phyloP scores from a whole-genome alignment of 805 yeast species.

The Komagataella mondaviorum region DNA sequence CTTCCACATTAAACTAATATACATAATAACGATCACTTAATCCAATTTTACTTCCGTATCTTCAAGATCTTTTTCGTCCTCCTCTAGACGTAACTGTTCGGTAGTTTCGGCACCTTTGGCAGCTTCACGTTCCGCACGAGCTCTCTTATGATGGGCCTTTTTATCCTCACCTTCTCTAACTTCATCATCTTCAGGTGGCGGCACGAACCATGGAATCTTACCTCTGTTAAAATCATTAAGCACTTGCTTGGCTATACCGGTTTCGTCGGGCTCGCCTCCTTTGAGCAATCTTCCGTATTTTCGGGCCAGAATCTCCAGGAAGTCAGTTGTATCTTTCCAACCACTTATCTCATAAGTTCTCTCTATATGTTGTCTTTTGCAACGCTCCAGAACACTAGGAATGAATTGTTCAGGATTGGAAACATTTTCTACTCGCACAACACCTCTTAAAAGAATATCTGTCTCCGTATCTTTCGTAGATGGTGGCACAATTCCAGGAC shows the following conservation, averaged over 20 bases:
- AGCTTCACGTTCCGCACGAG: conserved; percentile 34
- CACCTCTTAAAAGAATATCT: conserved; percentile 91
- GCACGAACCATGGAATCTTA: conserved; percentile 93
- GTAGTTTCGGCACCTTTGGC: conserved; percentile 8
- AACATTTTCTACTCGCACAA: conserved; percentile 97
- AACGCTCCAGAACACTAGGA: conserved; percentile 72
- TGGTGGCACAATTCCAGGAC: conserved; percentile 99
- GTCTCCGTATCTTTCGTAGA: conserved; percentile 79
- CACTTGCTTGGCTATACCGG: conserved; percentile 81
- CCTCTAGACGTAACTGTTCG: background rate
- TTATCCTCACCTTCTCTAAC: conserved; percentile 44
- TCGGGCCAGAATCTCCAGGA: conserved; percentile 81
- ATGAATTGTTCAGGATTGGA: conserved; percentile 91
- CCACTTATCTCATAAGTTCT: conserved; percentile 92
- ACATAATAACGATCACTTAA: background rate
- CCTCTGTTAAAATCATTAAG: conserved; percentile 95
- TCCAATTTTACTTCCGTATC: background rate
- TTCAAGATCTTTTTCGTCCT: background rate
- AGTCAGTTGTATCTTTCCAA: conserved; percentile 70
- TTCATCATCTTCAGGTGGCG: conserved; percentile 73
- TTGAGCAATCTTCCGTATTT: conserved; percentile 86
- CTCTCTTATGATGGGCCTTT: conserved; percentile 37
- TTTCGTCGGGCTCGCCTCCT: conserved; percentile 97
- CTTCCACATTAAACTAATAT: background rate
- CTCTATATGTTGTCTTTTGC: conserved; percentile 82